Base-by-base conservation (phyloP, 108 stramenopile species). In the Nitzschia sp. region DNA sequence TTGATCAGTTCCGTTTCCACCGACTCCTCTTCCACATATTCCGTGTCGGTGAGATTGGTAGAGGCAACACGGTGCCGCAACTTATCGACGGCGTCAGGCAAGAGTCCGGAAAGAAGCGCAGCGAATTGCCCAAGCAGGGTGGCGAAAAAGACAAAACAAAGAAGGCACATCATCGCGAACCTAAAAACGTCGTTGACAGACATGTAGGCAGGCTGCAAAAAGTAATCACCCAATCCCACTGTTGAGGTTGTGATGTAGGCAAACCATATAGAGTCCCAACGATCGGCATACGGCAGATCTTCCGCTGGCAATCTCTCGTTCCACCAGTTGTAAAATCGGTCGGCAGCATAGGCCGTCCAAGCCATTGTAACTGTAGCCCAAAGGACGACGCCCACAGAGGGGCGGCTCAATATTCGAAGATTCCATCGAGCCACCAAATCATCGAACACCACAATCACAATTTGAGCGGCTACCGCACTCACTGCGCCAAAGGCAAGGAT, bases 401-500 rank as follows among this genome's bases (percentile, higher is more conserved):
- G 58, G 29, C 61, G 51, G 13, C 46, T 66, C 42, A 82, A 30
- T 24, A 32, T 60, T n/a, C 55, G 25, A 11, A 82, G 38, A 23
- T 46, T 29, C 24, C 26, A 29, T 29, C 56, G 54, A 2, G 18
- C 38, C 3, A 70, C 38, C 45, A 67, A 19, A 46, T 88, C 82
- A 51, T 84, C 79, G 34, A 81, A 33, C 18, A 85, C 66, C 21
- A 65, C 48, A 2, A 66, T 62, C 13, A 80, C 11, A 32, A 88
- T 63, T 29, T 68, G 57, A 29, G 81, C 82, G 21, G 81, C 79
- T 8, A 46, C 25, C 30, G 55, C 72, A 30, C 75, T 35, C 31
- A 89, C 46, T 13, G 56, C 61, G 9, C 75, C 80, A 71, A 85
- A 89, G 4, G 64, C 27, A 42, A 89, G 32, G 23, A 89, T 82